These are phyloP conservation scores for Sphagnum tenellum DNA, from an alignment of 225 moss, liverwort and hornwort genomes.

Conservation along the genomic window DNA sequence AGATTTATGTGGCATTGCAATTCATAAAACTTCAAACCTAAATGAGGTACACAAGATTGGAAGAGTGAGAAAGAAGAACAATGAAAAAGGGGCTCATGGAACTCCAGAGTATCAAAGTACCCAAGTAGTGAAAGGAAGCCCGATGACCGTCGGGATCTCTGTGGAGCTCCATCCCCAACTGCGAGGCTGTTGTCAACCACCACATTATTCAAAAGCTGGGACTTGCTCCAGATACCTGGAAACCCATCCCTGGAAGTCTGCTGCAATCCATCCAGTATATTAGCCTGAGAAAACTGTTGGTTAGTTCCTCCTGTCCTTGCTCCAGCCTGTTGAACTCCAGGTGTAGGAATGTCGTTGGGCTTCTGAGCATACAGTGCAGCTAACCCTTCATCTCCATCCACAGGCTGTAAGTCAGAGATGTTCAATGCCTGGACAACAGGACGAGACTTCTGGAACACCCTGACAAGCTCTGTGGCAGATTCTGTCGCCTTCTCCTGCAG, in stretches of 20 bases:
- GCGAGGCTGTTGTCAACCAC: constrained; percentile 5
- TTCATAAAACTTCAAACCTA: too few species aligned
- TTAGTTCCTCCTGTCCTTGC: not conserved
- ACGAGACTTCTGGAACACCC: constrained; percentile 42
- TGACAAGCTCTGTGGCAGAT: constrained; percentile 66
- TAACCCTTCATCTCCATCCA: too few species aligned
- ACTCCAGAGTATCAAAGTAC: constrained; percentile 2
- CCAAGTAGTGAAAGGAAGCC: constrained; percentile 46
- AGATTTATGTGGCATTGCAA: too few species aligned
- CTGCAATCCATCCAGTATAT: not conserved
- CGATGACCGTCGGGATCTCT: constrained; percentile 40
- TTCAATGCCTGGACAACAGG: not conserved
- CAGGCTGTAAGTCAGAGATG: too few species aligned
- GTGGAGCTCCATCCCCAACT: constrained; percentile 2
- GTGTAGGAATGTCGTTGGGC: not conserved
- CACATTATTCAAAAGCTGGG: constrained; percentile 24
- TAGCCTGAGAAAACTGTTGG: not conserved
- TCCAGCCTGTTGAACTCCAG: not conserved
- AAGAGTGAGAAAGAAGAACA: too few species aligned
- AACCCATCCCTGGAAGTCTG: constrained; percentile 25
- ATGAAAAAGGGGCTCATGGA: not conserved
- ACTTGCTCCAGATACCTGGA: constrained; percentile 16
- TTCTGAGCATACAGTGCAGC: too few species aligned
- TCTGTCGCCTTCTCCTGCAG: constrained; percentile 70
- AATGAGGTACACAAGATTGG: too few species aligned